phyloP scores from a whole-genome alignment of 805 yeast genomes.

The Candida pseudoglaebosa region DNA sequence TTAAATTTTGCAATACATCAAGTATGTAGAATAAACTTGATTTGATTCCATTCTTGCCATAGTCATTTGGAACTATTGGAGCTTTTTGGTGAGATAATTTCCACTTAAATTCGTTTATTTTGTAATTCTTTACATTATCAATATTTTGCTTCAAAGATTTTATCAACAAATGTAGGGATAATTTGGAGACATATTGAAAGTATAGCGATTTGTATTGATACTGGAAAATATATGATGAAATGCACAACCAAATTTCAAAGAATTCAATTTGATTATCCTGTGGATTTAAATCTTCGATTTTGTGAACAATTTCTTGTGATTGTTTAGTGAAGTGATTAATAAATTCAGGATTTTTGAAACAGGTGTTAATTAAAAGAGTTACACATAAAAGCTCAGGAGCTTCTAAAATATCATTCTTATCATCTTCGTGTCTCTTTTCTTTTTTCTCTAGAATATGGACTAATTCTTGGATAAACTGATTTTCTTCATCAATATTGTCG shows the following conservation, averaged over 20 bases:
- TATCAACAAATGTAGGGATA: slow-evolving; percentile 24
- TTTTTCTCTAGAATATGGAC: slow-evolving; percentile 2
- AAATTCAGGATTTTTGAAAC: slow-evolving; percentile 15
- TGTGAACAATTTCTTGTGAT: slow-evolving; percentile 7
- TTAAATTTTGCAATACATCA: slow-evolving; percentile 25
- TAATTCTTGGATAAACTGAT: slow-evolving; percentile 1
- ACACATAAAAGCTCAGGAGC: slow-evolving; percentile 18
- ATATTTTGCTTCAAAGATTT: slow-evolving; percentile 16
- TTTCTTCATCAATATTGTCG: not conserved
- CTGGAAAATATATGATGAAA: slow-evolving; percentile 34
- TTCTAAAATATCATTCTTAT: slow-evolving; percentile 10
- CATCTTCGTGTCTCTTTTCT: slow-evolving; percentile 3
- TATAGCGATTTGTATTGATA: slow-evolving; percentile 30
- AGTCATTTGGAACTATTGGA: slow-evolving; percentile 29
- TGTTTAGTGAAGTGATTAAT: slow-evolving; percentile 13
- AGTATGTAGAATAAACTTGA: slow-evolving; percentile 30
- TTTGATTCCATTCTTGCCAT: slow-evolving; percentile 21
- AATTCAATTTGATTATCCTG: slow-evolving; percentile 15
- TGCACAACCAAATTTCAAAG: slow-evolving; percentile 32
- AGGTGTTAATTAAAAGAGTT: slow-evolving; percentile 12
- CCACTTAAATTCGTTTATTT: slow-evolving; percentile 37
- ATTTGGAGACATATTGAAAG: slow-evolving; percentile 22
- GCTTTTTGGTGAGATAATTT: slow-evolving; percentile 38
- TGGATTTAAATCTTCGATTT: slow-evolving; percentile 13
- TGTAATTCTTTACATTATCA: slow-evolving; percentile 11